A percentile compares a stretch with the other conserved stretches of the same genome.
These are phyloP conservation scores for Pterocarpus macrocarpus DNA, from an alignment of 306 rosid species.

Conservation along the genomic window DNA sequence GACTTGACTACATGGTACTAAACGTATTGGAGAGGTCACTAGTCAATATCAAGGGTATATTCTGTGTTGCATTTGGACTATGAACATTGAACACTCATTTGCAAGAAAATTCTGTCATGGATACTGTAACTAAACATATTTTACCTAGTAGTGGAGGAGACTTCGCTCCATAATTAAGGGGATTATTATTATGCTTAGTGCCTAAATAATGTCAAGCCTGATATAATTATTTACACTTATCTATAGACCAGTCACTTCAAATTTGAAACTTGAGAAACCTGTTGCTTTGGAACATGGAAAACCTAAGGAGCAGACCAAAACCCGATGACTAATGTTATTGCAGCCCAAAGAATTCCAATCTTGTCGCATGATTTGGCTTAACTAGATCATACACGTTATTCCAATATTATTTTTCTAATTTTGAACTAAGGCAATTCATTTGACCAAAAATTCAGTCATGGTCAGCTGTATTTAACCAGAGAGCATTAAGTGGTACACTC, in stretches of 20 bases:
- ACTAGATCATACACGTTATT: background rate
- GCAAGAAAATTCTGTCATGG: background rate
- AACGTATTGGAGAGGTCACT: conserved; percentile 7
- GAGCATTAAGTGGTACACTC: background rate
- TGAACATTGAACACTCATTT: background rate
- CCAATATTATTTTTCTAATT: background rate
- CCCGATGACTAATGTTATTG: too few species aligned
- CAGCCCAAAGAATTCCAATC: background rate
- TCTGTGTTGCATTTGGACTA: conserved; percentile 7
- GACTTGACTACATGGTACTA: background rate
- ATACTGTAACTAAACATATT: too few species aligned
- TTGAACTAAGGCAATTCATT: background rate
- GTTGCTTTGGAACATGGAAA: too few species aligned
- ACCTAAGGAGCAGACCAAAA: too few species aligned
- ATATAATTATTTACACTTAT: too few species aligned
- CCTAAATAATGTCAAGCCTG: background rate
- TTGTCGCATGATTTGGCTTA: too few species aligned
- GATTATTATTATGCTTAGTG: background rate
- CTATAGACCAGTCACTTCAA: too few species aligned
- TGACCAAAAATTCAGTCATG: background rate
- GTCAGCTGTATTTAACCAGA: background rate
- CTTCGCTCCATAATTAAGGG: too few species aligned
- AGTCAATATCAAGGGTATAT: background rate
- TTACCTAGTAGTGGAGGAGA: background rate
- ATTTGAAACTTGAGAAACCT: too few species aligned